Percentiles rank a stretch among this genome's conserved stretches.
Conservation (phyloP, 2,329 filamentous ascomycete genomes). For the Cercospora sojina region DNA sequence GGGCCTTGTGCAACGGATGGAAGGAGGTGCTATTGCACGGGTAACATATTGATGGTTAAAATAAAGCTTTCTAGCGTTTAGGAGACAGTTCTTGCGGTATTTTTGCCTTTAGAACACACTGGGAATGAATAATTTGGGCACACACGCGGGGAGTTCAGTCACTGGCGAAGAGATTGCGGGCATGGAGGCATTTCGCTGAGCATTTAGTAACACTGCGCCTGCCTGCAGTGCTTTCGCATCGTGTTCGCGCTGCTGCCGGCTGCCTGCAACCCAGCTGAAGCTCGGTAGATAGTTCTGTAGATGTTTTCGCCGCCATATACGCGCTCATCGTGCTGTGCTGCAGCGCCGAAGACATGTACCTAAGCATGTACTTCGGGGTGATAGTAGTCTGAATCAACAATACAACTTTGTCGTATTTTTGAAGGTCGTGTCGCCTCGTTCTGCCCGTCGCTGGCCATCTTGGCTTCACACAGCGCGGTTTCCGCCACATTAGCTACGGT, state of each 20-base stretch:
- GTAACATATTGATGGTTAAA: background rate
- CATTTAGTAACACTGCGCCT: background rate
- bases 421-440: background rate
- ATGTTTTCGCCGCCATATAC: background rate
- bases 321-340: background rate
- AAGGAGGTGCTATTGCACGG: background rate
- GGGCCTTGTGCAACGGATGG: background rate
- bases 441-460: background rate
- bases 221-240: background rate
- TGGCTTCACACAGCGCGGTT: background rate
- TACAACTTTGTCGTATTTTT: background rate
- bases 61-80: background rate
- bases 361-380: background rate
- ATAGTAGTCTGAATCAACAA: background rate
- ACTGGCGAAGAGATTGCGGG: background rate
- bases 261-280: background rate
- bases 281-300: background rate
- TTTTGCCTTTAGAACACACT: background rate
- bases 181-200: no score
- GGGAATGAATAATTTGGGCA: background rate
- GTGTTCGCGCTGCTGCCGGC: background rate
- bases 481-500: background rate
- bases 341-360: background rate
- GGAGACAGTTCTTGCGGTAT: background rate
- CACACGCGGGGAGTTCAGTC: background rate